Evolutionary conservation across 2,329 filamentous ascomycete genomes (phyloP).

Genomic region (Xylaria sp.): DNA sequence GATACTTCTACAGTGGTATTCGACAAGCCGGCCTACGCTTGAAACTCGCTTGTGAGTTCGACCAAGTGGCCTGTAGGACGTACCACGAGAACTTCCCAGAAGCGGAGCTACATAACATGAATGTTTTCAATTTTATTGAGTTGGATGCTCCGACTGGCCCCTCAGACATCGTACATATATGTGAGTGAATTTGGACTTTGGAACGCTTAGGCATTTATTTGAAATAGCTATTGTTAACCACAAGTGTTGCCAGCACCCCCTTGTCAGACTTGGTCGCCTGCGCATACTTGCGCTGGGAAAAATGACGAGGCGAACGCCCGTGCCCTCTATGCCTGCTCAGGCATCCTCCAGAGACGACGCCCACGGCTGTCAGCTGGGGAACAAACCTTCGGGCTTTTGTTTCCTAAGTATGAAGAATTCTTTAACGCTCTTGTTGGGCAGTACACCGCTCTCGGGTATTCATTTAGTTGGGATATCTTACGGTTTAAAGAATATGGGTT

Average conservation of each 20-base stretch:
- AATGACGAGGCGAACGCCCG: conserved; percentile 75
- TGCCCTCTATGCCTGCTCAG: conserved; percentile 60
- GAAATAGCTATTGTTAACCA: not conserved
- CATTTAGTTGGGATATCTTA: conserved; percentile 73
- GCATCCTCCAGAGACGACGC: conserved; percentile 64
- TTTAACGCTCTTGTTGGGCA: conserved; percentile 70
- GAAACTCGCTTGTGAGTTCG: conserved; percentile 71
- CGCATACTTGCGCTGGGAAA: conserved; percentile 67
- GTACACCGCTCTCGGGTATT: conserved; percentile 73
- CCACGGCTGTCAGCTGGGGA: conserved; percentile 80
- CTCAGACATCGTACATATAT: conserved; percentile 77
- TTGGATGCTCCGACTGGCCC: conserved; percentile 48
- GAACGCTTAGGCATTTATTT: no score
- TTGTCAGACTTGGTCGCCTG: conserved; percentile 78
- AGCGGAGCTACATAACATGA: conserved; percentile 58
- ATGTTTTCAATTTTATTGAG: conserved; percentile 59
- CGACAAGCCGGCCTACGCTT: conserved; percentile 65
- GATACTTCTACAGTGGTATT: conserved; percentile 60
- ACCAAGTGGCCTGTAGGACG: conserved; percentile 63
- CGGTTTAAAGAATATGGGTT: conserved; percentile 61
- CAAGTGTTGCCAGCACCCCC: conserved; percentile 60
- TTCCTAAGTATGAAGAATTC: conserved; percentile 60
- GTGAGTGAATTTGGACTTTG: conserved; percentile 44
- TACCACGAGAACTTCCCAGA: conserved; percentile 68
- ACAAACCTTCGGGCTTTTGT: conserved; percentile 75